A percentile compares a stretch with the other conserved stretches of the same genome.
Evolutionary conservation across 345 rosid species (phyloP).

Genomic region (Rhizophora apiculata): DNA sequence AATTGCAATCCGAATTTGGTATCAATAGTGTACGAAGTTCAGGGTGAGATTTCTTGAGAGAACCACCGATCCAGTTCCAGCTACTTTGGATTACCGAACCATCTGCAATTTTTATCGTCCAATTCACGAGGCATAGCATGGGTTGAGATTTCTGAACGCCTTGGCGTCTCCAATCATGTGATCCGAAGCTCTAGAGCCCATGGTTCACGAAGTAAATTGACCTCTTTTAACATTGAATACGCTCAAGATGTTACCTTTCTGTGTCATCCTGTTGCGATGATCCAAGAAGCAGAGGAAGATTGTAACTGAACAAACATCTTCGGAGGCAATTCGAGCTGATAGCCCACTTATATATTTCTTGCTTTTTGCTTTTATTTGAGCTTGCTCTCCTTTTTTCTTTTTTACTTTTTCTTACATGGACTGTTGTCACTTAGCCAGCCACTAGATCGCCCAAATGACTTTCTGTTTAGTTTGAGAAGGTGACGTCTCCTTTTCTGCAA

Average conservation of each 20-base stretch:
- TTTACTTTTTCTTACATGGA: no score
- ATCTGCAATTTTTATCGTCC: neutral
- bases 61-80: neutral
- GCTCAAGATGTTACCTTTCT: neutral
- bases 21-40: neutral
- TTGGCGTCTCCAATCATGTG: neutral
- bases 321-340: no score
- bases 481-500: no score
- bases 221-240: neutral
- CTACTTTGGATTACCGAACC: neutral
- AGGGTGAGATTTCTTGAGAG: neutral
- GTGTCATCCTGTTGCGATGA: neutral
- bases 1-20: constrained; percentile 4
- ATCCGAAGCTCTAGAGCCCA: neutral
- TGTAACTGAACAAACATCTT: no score
- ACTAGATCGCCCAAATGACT: no score
- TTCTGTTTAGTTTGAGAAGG: no score
- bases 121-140: neutral
- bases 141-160: neutral
- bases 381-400: no score
- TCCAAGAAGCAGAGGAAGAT: no score
- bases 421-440: no score
- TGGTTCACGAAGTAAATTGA: neutral
- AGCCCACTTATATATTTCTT: no score
- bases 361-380: no score